Conservation (phyloP, 2,329 filamentous ascomycete species). For the Pseudogymnoascus sp. region DNA sequence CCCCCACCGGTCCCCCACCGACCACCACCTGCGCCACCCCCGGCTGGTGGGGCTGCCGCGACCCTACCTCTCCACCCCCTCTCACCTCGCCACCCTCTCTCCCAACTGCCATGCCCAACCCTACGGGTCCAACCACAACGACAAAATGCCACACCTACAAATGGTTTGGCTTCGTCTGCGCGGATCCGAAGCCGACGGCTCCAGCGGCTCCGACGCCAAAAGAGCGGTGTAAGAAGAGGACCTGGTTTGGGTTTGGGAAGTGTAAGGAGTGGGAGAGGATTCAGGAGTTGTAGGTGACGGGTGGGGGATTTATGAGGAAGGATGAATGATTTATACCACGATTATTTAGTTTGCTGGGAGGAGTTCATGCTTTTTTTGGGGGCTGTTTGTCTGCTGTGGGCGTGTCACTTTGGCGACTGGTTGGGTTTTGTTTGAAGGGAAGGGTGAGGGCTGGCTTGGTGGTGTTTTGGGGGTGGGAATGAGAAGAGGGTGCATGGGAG, state of each 20-base stretch:
- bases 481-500: background rate
- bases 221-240: constrained; percentile 19
- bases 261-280: constrained; percentile 22
- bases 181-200: constrained; percentile 20
- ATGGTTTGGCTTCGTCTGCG: constrained; percentile 25
- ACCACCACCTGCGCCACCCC: constrained; percentile 40
- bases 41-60: constrained; percentile 49
- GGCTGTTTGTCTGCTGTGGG: background rate
- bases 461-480: background rate
- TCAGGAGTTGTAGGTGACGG: background rate
- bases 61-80: constrained; percentile 29
- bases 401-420: background rate
- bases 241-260: constrained; percentile 20
- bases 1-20: constrained; percentile 23
- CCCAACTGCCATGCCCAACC: constrained; percentile 14
- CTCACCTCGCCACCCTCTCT: constrained; percentile 29
- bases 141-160: constrained; percentile 22
- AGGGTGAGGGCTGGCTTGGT: background rate
- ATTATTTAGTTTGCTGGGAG: background rate
- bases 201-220: constrained; percentile 15
- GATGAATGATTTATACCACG: constrained; percentile 2
- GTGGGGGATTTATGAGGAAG: background rate
- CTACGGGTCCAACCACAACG: constrained; percentile 17
- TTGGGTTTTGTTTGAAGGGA: background rate
- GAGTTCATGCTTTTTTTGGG: background rate